Conservation (phyloP, 1,284 basidiomycete species). For the Apiotrichum mycotoxinovorans region DNA sequence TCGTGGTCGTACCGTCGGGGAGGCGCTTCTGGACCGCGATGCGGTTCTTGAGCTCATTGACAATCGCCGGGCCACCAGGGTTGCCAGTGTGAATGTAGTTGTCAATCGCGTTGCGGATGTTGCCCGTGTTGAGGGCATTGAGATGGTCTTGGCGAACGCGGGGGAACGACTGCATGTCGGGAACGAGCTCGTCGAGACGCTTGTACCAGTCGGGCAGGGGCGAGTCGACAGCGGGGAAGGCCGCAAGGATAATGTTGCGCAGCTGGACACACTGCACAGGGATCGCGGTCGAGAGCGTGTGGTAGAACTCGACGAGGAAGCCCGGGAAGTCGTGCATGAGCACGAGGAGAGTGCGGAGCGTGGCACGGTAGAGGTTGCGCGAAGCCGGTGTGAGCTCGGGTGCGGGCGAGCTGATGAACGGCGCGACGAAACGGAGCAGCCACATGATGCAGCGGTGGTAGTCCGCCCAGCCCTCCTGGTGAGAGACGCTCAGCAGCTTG, state of each 20-base stretch:
- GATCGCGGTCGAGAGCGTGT: conserved; percentile 88
- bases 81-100: conserved; percentile 67
- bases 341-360: conserved; percentile 84
- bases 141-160: conserved; percentile 87
- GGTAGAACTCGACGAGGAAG: conserved; percentile 95
- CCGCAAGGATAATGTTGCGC: conserved; percentile 92
- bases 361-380: conserved; percentile 89
- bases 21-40: conserved; percentile 58
- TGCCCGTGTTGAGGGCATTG: conserved; percentile 69
- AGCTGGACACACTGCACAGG: conserved; percentile 92
- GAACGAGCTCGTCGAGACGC: conserved; percentile 59
- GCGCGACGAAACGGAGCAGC: conserved; percentile 87
- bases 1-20: conserved; percentile 55
- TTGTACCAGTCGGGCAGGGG: conserved; percentile 68
- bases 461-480: conserved; percentile 73
- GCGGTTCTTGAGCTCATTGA: conserved; percentile 75
- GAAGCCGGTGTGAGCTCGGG: conserved; percentile 75
- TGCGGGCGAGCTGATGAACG: conserved; percentile 71
- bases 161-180: conserved; percentile 86
- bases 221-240: conserved; percentile 81
- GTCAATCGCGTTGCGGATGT: conserved; percentile 73
- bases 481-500: conserved; percentile 65
- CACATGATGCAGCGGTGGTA: conserved; percentile 93
- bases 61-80: conserved; percentile 57
- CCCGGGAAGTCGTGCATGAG: conserved; percentile 98